Percentiles rank a stretch among this genome's conserved stretches.
Conservation (phyloP, 2,329 filamentous ascomycete genomes). For the Cytospora schulzeri region DNA sequence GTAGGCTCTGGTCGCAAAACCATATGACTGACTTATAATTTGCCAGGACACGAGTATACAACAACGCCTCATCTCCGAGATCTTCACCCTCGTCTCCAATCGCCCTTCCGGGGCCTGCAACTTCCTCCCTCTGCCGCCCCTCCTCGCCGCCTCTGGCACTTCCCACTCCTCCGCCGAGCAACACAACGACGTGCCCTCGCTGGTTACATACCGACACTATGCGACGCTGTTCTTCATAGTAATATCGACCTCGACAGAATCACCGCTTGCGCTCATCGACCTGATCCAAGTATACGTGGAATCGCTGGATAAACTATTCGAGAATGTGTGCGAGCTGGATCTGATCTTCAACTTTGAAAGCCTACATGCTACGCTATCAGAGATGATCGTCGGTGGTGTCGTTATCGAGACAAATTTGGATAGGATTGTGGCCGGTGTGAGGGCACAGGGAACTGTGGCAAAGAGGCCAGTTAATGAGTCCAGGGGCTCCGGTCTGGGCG, state of each 20-base stretch:
- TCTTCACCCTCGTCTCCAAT: conserved; percentile 93
- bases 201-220: conserved; percentile 97
- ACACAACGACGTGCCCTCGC: conserved; percentile 86
- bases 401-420: conserved; percentile 92
- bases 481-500: conserved; percentile 47
- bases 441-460: conserved; percentile 72
- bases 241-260: conserved; percentile 95
- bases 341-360: conserved; percentile 99
- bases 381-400: conserved; percentile 95
- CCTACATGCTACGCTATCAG: conserved; percentile 82
- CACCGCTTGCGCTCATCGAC: conserved; percentile 90
- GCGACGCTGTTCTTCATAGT: conserved; percentile 98
- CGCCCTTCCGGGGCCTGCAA: conserved; percentile 93
- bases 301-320: conserved; percentile 89
- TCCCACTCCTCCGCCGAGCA: conserved; percentile 64
- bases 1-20: background rate
- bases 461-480: conserved; percentile 79
- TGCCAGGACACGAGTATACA: conserved; percentile 94
- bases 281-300: conserved; percentile 98
- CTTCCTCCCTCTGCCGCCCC: conserved; percentile 80
- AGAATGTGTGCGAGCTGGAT: conserved; percentile 98
- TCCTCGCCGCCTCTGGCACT: conserved; percentile 65
- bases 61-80: conserved; percentile 94
- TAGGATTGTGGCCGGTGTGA: conserved; percentile 83
- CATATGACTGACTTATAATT: background rate